Base-by-base conservation (phyloP, 2,329 filamentous ascomycete species). In the Colletotrichum godetiae region DNA sequence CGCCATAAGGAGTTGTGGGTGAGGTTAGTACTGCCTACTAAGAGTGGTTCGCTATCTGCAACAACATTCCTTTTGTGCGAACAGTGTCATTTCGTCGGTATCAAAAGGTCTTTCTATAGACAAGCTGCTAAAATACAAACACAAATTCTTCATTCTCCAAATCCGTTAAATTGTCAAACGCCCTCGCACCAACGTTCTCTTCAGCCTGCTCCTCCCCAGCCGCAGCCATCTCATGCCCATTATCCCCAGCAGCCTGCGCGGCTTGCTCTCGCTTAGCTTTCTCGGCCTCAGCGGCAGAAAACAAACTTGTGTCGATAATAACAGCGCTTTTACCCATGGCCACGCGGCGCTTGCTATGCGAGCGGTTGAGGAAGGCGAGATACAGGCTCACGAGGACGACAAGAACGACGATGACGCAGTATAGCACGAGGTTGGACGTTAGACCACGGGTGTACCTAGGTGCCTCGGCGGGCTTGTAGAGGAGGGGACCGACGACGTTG, bases 61-160 rank as follows among this genome's bases (percentile, higher is more conserved):
- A 29, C 27, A 27, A 4, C 27, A 4, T 29, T 29, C 27, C 27
- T 29, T 3, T 29, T 29, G 27, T 29, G 27, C 27, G 5, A 29
- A 29, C 4, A 29, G 27, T 29, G 27, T 29, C 27, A 29, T 29
- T 29, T 5, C 27, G 27, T 29, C 27, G 27, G 2, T 29, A 29
- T 4, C 27, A 29, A 29, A 29, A 29, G 27, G 27, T 4, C 27
- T 29, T 29, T 29, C 27, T 29, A 3, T 4, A 29, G 2, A 35
- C 10, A 35, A 35, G 33, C 12, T 35, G 35, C 35, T 11, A 74
- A n/a, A 72, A 90, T 3, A 92, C 85, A 79, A 89, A 92, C 7
- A 92, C 84, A 76, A 92, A 92, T 73, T 92, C 90, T 77, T 92
- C 90, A 74, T 92, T 92, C 80, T 88, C 83, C 76, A 89, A 79